Percentiles rank a stretch among this genome's conserved stretches.
phyloP scores from a whole-genome alignment of 2,329 filamentous ascomycete genomes.

The Aspergillus oerlinghausenensis region DNA sequence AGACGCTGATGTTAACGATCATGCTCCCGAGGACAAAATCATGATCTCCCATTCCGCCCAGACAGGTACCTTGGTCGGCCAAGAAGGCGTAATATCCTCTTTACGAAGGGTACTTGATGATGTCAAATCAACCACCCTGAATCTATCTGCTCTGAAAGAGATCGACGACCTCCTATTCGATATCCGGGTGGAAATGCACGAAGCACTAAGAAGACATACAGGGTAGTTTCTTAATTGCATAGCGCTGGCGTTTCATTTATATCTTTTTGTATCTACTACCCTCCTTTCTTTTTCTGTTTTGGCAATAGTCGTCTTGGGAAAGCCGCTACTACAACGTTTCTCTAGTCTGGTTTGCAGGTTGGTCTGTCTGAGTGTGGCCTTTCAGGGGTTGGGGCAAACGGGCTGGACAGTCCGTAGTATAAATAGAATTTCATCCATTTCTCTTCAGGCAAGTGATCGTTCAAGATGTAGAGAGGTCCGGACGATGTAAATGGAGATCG shows the following conservation, averaged over 20 bases:
- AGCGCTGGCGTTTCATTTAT: constrained; percentile 30
- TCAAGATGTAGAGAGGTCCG: neutral
- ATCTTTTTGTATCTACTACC: neutral
- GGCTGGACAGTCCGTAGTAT: neutral
- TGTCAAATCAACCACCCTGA: constrained; percentile 57
- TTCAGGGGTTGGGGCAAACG: neutral
- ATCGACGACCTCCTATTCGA: constrained; percentile 78
- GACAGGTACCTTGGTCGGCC: constrained; percentile 8
- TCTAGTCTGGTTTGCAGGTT: neutral
- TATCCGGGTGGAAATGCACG: constrained; percentile 68
- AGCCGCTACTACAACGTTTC: neutral
- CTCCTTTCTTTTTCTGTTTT: neutral
- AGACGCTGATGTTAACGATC: neutral
- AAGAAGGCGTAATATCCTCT: constrained; percentile 48
- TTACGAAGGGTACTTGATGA: constrained; percentile 56
- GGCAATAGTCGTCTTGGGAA: neutral
- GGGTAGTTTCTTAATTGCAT: constrained; percentile 23
- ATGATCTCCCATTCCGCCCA: constrained; percentile 13
- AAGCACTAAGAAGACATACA: constrained; percentile 56
- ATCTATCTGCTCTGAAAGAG: constrained; percentile 61
- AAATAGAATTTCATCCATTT: neutral
- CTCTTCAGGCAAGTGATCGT: neutral
- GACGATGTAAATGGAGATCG: neutral
- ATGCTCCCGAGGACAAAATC: neutral
- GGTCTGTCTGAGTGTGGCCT: neutral